These are phyloP conservation scores for Gossypium stocksii DNA, from an alignment of 345 rosid genomes.

Conservation along the genomic window DNA sequence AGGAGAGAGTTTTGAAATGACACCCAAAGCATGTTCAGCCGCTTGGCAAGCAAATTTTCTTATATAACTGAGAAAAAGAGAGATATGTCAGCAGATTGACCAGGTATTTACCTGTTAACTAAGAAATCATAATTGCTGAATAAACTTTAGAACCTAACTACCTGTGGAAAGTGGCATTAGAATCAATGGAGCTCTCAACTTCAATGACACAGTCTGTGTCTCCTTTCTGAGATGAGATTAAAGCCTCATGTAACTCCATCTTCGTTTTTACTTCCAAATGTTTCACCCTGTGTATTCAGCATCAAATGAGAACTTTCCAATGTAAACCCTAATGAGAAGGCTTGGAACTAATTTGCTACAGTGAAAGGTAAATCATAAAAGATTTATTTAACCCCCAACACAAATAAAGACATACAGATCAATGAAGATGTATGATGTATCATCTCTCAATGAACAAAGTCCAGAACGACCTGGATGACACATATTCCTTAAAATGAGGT, in stretches of 20 bases:
- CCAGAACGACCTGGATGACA: neutral
- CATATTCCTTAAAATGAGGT: neutral
- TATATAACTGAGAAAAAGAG: conserved; percentile 46
- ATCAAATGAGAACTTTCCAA: conserved; percentile 13
- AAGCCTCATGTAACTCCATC: conserved; percentile 64
- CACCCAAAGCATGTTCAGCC: conserved; percentile 43
- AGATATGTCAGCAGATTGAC: conserved; percentile 31
- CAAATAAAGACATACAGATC: neutral
- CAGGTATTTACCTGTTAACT: conserved; percentile 6
- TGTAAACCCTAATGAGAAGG: neutral
- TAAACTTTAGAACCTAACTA: conserved; percentile 23
- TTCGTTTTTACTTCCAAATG: conserved; percentile 69
- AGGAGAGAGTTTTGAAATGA: conserved; percentile 39
- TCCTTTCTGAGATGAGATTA: conserved; percentile 41
- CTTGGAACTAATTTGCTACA: neutral
- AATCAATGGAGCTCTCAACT: conserved; percentile 70
- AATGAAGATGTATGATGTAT: neutral
- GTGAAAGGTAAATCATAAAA: neutral
- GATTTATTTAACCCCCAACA: neutral
- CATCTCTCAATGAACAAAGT: neutral
- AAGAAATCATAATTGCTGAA: conserved; percentile 6
- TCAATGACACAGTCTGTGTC: conserved; percentile 65
- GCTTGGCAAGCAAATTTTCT: conserved; percentile 56
- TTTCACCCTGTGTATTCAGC: conserved; percentile 50
- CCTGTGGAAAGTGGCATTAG: conserved; percentile 80